phyloP scores from a whole-genome alignment of 169 alveolate genomes.

The Besnoitia besnoiti region DNA sequence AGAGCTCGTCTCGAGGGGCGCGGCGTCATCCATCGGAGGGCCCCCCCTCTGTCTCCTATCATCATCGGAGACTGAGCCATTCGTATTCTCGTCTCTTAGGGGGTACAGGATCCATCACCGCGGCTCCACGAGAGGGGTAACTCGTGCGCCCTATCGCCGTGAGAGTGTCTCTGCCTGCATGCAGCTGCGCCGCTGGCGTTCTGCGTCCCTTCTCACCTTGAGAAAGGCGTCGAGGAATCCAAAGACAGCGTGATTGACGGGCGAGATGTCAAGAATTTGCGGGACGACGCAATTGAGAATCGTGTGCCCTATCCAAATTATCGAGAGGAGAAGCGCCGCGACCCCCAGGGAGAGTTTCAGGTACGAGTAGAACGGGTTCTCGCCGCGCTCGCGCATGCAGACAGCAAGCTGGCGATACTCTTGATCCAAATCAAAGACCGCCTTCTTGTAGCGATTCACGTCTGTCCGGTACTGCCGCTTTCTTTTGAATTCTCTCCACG shows the following conservation, averaged over 20 bases:
- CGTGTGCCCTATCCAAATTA: neutral
- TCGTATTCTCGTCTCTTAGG: no score
- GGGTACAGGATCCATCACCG: no score
- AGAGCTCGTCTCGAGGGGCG: no score
- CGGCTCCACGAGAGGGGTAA: no score
- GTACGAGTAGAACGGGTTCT: constrained; percentile 14
- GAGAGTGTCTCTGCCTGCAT: no score
- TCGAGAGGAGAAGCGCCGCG: neutral
- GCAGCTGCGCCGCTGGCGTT: no score
- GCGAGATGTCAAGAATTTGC: neutral
- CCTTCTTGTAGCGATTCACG: constrained; percentile 34
- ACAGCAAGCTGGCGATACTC: constrained; percentile 19
- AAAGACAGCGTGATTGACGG: neutral
- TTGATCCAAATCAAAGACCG: constrained; percentile 17
- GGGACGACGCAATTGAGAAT: constrained; percentile 12
- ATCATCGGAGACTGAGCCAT: no score
- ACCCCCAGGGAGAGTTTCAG: neutral
- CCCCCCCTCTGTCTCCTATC: no score
- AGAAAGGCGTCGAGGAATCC: constrained; percentile 45
- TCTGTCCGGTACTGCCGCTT: constrained; percentile 12
- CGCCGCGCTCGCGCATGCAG: constrained; percentile 16
- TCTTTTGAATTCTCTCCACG: neutral
- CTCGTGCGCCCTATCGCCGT: no score
- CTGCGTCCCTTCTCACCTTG: neutral
- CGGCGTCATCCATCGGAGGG: no score